A percentile compares a stretch with the other conserved stretches of the same genome.
Evolutionary conservation across 2,329 filamentous ascomycete species (phyloP).

Genomic region (Sporothrix luriei): DNA sequence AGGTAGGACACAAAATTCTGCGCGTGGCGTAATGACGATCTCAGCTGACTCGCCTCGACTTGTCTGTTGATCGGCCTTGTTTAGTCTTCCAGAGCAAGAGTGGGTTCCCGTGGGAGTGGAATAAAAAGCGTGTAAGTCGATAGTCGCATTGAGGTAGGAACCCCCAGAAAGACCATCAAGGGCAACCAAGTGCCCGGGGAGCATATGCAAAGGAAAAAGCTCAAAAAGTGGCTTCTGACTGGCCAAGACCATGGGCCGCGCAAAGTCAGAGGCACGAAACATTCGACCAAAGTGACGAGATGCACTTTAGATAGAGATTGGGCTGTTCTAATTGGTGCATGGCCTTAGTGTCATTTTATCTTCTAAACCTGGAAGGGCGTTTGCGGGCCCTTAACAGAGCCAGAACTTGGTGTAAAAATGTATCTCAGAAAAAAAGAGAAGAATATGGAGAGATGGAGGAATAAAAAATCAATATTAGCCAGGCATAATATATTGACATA

Average conservation of each 20-base stretch:
- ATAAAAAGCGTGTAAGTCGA: conserved; percentile 13
- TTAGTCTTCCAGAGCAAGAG: no score
- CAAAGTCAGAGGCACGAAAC: conserved; percentile 18
- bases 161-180: not conserved
- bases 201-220: not conserved
- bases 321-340: conserved; percentile 1
- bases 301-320: not conserved
- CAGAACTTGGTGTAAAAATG: not conserved
- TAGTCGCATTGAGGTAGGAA: not conserved
- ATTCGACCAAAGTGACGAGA: conserved; percentile 20
- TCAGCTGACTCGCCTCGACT: conserved; percentile 1
- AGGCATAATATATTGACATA: no score
- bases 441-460: not conserved
- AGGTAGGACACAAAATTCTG: not conserved
- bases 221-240: not conserved
- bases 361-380: not conserved
- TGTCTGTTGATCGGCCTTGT: not conserved
- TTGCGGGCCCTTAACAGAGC: not conserved
- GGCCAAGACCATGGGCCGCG: conserved; percentile 1
- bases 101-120: not conserved
- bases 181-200: not conserved
- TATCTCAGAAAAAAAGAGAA: conserved; percentile 5
- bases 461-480: not conserved
- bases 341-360: conserved; percentile 12
- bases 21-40: conserved; percentile 3